Evolutionary conservation across 768 basidiomycete species (phyloP).

Genomic region (Rhodosporidiobolus sp.): DNA sequence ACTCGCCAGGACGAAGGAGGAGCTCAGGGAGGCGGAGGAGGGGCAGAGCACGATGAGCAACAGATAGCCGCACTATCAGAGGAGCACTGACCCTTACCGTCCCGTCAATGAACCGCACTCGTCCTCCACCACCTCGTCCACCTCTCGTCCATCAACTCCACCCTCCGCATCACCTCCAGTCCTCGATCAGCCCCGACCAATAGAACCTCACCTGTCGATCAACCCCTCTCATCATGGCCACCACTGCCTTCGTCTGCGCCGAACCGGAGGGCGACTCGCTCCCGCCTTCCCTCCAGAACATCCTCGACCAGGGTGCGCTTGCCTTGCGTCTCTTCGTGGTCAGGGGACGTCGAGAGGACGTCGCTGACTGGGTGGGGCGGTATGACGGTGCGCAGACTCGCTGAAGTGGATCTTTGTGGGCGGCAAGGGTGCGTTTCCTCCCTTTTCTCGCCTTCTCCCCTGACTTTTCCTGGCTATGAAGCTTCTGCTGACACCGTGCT

Average conservation of each 20-base stretch:
- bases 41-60: no score
- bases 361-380: neutral
- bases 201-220: no score
- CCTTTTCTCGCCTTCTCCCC: constrained; percentile 56
- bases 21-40: neutral
- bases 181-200: no score
- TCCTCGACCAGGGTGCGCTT: constrained; percentile 71
- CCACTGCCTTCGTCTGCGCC: constrained; percentile 20
- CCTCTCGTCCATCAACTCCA: no score
- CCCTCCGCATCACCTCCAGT: no score
- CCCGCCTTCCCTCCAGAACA: constrained; percentile 83
- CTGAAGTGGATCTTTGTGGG: constrained; percentile 99
- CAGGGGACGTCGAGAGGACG: neutral
- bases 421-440: constrained; percentile 86
- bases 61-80: no score
- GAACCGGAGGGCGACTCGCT: constrained; percentile 58
- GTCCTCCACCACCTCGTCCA: no score
- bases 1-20: no score
- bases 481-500: neutral
- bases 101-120: no score
- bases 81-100: no score
- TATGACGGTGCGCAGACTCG: constrained; percentile 24
- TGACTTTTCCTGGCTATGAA: no score
- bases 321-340: neutral
- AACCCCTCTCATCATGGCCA: no score